These are phyloP conservation scores for Mucor racemosus DNA, from an alignment of 371 early-diverging fungal genomes.

Conservation along the genomic window DNA sequence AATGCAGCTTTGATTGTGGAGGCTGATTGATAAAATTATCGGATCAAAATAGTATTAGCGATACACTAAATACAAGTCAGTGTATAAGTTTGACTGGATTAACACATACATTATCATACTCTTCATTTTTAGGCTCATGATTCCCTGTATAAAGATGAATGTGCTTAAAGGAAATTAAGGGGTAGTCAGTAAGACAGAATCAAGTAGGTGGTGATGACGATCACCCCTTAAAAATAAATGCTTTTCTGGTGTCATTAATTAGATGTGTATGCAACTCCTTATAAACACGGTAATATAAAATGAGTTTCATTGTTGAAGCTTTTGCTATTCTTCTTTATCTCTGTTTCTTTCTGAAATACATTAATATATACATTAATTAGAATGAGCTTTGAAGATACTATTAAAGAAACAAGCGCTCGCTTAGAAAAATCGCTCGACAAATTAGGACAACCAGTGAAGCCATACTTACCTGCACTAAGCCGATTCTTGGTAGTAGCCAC, in stretches of 20 bases:
- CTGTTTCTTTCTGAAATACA: background rate
- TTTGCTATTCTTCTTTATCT: background rate
- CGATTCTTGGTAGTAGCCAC: conserved; percentile 41
- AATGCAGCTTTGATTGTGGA: no score
- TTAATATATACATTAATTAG: background rate
- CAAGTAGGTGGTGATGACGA: background rate
- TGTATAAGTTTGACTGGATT: no score
- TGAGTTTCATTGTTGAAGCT: no score
- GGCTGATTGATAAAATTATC: no score
- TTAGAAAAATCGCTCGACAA: conserved; percentile 3
- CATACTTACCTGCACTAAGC: conserved; percentile 36
- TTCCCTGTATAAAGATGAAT: no score
- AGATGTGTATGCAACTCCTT: background rate
- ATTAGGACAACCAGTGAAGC: conserved; percentile 19
- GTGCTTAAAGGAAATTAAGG: background rate
- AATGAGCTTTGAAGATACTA: conserved; percentile 8
- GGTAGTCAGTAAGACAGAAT: background rate
- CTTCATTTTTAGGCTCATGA: no score
- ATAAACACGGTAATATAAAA: background rate
- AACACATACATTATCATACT: no score
- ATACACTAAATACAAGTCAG: no score
- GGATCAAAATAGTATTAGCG: no score
- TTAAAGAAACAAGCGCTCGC: background rate
- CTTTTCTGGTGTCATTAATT: conserved; percentile 3
- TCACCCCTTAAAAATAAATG: conserved; percentile 3